phyloP scores from a whole-genome alignment of 139 green algal genomes.

The Tetraselmis striata region DNA sequence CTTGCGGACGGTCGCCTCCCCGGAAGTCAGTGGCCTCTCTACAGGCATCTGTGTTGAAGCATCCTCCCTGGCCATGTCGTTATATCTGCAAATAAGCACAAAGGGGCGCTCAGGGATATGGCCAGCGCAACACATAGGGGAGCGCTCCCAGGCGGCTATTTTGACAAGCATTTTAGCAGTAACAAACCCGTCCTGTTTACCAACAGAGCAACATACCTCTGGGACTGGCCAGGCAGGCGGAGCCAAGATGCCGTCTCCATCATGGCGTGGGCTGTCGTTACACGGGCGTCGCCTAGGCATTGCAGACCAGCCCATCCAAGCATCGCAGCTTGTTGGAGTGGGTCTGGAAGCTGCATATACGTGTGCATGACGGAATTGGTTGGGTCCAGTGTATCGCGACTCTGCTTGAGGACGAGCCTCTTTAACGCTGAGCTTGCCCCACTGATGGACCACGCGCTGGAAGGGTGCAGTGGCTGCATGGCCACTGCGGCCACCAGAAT shows the following conservation, averaged over 20 bases:
- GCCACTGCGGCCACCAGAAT: neutral
- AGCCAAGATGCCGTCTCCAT: too few species aligned
- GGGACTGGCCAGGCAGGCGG: too few species aligned
- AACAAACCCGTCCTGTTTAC: too few species aligned
- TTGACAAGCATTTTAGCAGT: too few species aligned
- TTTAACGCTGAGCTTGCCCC: too few species aligned
- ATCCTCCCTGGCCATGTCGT: neutral
- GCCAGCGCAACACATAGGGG: neutral
- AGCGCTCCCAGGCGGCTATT: too few species aligned
- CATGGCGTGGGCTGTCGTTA: too few species aligned
- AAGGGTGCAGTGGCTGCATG: neutral
- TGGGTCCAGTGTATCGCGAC: neutral
- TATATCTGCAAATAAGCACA: neutral
- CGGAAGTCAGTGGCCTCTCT: neutral
- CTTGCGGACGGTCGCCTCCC: slow-evolving; percentile 1
- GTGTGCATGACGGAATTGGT: neutral
- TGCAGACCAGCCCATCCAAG: neutral
- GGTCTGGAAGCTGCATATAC: neutral
- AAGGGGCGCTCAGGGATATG: neutral
- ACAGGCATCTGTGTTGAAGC: neutral
- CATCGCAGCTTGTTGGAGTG: neutral
- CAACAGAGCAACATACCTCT: too few species aligned
- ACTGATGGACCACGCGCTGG: too few species aligned
- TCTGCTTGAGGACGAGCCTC: neutral
- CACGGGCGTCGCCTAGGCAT: too few species aligned